Percentiles rank a stretch among this genome's conserved stretches.
Conservation (phyloP, 805 yeast species). For the Candida yuanshanica region DNA sequence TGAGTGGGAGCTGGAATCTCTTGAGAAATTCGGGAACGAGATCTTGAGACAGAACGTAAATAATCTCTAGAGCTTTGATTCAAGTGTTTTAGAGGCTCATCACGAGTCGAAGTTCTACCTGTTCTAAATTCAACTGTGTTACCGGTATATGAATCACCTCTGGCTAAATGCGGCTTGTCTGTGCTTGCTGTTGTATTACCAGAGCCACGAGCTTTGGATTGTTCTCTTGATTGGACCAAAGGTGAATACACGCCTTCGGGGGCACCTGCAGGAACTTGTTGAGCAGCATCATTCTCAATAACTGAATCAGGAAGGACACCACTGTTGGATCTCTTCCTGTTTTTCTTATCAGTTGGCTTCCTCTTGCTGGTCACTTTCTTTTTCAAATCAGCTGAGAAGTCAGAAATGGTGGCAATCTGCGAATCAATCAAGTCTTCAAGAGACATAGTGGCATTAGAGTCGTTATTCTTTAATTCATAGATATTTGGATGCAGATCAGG, state of each 20-base stretch:
- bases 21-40: conserved; percentile 45
- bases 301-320: conserved; percentile 27
- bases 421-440: conserved; percentile 26
- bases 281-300: conserved; percentile 32
- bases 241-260: conserved; percentile 37
- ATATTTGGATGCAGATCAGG: conserved; percentile 11
- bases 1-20: conserved; percentile 29
- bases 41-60: conserved; percentile 60
- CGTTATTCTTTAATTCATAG: conserved; percentile 17
- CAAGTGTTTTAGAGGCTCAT: conserved; percentile 24
- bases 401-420: conserved; percentile 25
- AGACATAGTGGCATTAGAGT: conserved; percentile 13
- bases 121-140: conserved; percentile 29
- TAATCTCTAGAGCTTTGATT: conserved; percentile 32
- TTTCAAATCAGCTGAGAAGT: conserved; percentile 16
- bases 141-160: conserved; percentile 72
- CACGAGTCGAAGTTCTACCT: conserved; percentile 22
- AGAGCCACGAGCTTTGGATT: conserved; percentile 13
- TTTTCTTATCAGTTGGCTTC: background rate
- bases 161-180: conserved; percentile 58
- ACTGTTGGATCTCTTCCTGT: background rate
- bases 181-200: background rate
- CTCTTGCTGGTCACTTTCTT: conserved; percentile 11
- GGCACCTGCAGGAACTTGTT: conserved; percentile 40
- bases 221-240: conserved; percentile 24